phyloP scores from a whole-genome alignment of 352 stramenopile genomes.

The Globisporangium alternatum region DNA sequence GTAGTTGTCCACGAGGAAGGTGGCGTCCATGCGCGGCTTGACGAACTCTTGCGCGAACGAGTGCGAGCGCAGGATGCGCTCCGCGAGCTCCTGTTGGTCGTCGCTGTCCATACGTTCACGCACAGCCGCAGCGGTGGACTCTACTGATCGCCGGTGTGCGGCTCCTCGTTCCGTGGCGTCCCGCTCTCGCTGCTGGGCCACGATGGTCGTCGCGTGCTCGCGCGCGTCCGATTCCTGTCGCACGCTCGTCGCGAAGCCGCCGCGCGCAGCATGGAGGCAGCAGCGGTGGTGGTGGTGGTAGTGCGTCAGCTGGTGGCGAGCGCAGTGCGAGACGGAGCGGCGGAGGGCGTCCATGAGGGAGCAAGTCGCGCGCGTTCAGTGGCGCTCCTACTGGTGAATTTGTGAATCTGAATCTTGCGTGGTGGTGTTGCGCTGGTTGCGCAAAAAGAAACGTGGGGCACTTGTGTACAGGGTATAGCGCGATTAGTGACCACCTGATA shows the following conservation, averaged over 20 bases:
- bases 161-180: neutral
- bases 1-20: conserved; percentile 95
- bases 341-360: neutral
- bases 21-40: conserved; percentile 68
- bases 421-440: neutral
- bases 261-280: neutral
- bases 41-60: conserved; percentile 66
- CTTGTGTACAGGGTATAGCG: no score
- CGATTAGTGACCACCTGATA: no score
- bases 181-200: neutral
- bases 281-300: neutral
- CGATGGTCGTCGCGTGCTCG: neutral
- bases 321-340: neutral
- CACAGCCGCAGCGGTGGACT: neutral
- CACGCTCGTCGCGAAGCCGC: conserved; percentile 10
- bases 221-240: neutral
- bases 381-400: neutral
- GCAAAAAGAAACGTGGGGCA: neutral
- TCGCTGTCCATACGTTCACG: neutral
- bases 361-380: no score
- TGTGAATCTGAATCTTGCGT: neutral
- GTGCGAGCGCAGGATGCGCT: conserved; percentile 16
- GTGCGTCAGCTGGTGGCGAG: neutral
- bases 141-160: neutral
- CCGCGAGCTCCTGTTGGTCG: conserved; percentile 15